Conservation (phyloP, 805 yeast species). For the Starmerella tilneyi region DNA sequence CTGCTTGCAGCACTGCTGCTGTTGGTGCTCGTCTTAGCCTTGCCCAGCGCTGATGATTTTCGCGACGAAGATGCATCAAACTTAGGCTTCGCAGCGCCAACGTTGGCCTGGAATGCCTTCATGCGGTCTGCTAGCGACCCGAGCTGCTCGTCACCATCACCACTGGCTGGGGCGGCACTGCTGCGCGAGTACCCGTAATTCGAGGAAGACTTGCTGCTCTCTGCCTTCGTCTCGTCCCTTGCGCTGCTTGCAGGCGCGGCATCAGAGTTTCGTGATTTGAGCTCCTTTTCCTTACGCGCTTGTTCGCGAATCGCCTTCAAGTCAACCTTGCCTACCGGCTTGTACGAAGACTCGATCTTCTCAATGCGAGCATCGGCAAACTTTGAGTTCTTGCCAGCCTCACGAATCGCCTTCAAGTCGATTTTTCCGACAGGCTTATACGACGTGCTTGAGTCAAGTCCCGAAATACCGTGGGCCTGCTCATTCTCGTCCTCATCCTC, state of each 20-base stretch:
- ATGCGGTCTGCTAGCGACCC: conserved; percentile 26
- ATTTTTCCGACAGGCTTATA: conserved; percentile 33
- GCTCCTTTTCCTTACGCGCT: conserved; percentile 27
- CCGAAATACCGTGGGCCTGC: conserved; percentile 15
- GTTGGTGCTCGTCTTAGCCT: background rate
- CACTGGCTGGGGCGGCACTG: background rate
- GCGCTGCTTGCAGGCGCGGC: background rate
- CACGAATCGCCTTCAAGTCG: conserved; percentile 30
- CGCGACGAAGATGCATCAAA: conserved; percentile 14
- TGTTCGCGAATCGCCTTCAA: conserved; percentile 36
- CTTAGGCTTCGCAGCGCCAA: conserved; percentile 25
- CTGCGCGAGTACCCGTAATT: background rate
- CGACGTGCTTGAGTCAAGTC: conserved; percentile 25
- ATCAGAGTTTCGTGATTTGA: conserved; percentile 12
- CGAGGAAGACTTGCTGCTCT: background rate
- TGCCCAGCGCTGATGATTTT: too few relatives aligned
- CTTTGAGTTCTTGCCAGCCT: conserved; percentile 25
- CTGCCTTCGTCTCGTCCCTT: background rate
- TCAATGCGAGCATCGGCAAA: conserved; percentile 30
- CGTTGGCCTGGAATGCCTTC: conserved; percentile 26
- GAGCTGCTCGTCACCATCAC: conserved; percentile 24
- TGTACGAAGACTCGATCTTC: conserved; percentile 40
- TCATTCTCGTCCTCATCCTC: background rate
- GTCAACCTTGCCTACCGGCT: conserved; percentile 56
- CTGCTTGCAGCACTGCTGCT: too few relatives aligned